These are phyloP conservation scores for Protomyces pachydermus DNA, from an alignment of 1,139 yeast species.

Conservation along the genomic window DNA sequence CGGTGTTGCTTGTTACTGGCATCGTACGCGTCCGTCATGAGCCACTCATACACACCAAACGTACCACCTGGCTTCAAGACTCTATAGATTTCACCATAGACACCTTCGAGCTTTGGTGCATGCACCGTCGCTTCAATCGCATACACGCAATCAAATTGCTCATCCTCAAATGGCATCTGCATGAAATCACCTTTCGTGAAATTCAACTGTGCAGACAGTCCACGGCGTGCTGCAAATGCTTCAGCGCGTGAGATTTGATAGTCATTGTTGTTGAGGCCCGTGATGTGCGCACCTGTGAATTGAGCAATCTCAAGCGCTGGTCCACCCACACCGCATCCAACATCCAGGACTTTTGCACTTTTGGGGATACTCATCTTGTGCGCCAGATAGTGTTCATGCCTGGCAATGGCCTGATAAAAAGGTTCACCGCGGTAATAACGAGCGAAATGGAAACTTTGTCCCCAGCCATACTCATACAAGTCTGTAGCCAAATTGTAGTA, in stretches of 20 bases:
- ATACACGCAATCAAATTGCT: constrained; percentile 89
- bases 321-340: constrained; percentile 99
- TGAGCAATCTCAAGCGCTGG: constrained; percentile 95
- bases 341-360: constrained; percentile 86
- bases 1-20: constrained; percentile 84
- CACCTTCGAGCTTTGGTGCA: constrained; percentile 95
- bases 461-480: constrained; percentile 96
- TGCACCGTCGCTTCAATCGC: constrained; percentile 99
- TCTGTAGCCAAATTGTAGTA: constrained; percentile 66
- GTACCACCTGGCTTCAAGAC: constrained; percentile 96
- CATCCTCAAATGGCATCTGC: constrained; percentile 95
- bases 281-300: constrained; percentile 80
- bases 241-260: constrained; percentile 91
- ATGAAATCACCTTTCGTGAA: constrained; percentile 97
- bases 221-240: constrained; percentile 63
- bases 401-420: constrained; percentile 86
- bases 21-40: constrained; percentile 91
- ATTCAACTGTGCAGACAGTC: constrained; percentile 65
- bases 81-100: constrained; percentile 88
- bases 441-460: constrained; percentile 96
- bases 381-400: constrained; percentile 96
- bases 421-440: constrained; percentile 91
- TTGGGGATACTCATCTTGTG: constrained; percentile 73
- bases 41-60: constrained; percentile 99
- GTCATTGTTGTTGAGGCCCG: constrained; percentile 94